A percentile compares a stretch with the other conserved stretches of the same genome.
These are phyloP conservation scores for Coemansia sp. DNA, from an alignment of 371 early-diverging fungal genomes.

Conservation along the genomic window DNA sequence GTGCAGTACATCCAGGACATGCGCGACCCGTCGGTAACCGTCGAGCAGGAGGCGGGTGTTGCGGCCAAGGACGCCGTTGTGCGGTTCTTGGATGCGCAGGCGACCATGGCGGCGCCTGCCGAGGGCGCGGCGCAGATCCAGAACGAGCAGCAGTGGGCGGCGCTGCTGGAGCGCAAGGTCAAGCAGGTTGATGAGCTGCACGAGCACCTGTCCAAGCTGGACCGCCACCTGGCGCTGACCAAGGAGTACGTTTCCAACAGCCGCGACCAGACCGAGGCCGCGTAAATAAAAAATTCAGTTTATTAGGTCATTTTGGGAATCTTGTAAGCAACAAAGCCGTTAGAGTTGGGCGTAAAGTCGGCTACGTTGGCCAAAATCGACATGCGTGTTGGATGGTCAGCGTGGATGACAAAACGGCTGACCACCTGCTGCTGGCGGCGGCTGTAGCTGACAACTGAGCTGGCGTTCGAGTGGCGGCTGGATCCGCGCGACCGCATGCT, in stretches of 20 bases:
- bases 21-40: slow-evolving; percentile 22
- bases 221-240: slow-evolving; percentile 42
- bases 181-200: slow-evolving; percentile 15
- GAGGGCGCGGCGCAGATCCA: neutral
- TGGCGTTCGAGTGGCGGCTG: slow-evolving; percentile 37
- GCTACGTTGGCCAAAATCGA: slow-evolving; percentile 28
- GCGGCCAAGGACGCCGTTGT: slow-evolving; percentile 6
- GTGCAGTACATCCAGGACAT: slow-evolving; percentile 28
- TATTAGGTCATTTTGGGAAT: slow-evolving; percentile 17
- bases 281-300: too few species aligned
- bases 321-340: slow-evolving; percentile 50
- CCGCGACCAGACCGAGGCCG: slow-evolving; percentile 14
- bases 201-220: slow-evolving; percentile 16
- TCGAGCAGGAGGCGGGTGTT: slow-evolving; percentile 1
- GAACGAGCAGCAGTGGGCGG: slow-evolving; percentile 28
- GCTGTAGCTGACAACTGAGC: slow-evolving; percentile 28
- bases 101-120: slow-evolving; percentile 13
- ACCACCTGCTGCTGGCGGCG: slow-evolving; percentile 30
- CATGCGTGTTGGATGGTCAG: slow-evolving; percentile 19
- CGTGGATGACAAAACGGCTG: slow-evolving; percentile 39
- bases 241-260: slow-evolving; percentile 18
- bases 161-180: slow-evolving; percentile 8
- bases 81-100: slow-evolving; percentile 12
- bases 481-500: slow-evolving; percentile 16
- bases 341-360: slow-evolving; percentile 44